Conservation (phyloP, 495 filamentous ascomycete species). For the Polyplosphaeria fusca region DNA sequence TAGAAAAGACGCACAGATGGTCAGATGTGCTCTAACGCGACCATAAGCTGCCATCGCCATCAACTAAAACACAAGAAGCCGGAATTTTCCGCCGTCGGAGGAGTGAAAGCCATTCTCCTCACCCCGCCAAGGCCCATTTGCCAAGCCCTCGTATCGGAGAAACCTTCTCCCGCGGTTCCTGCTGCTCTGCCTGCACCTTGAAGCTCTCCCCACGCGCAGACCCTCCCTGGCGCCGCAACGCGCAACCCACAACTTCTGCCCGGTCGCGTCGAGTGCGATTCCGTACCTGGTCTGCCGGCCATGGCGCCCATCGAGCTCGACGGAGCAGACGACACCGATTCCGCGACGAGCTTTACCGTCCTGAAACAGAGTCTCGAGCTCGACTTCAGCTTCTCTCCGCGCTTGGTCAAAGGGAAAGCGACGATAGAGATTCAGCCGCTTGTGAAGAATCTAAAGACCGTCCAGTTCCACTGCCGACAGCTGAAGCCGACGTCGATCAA, state of each 20-base stretch:
- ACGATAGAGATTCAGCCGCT: constrained; percentile 75
- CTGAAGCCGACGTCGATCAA: constrained; percentile 66
- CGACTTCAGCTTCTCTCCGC: constrained; percentile 77
- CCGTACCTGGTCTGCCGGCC: constrained; percentile 5
- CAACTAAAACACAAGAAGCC: too few species aligned
- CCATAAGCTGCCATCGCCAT: too few species aligned
- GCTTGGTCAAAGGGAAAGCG: constrained; percentile 72
- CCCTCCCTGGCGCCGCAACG: background rate
- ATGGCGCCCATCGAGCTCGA: constrained; percentile 15
- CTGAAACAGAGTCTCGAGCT: constrained; percentile 82
- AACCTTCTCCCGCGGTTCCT: background rate
- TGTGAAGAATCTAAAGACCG: constrained; percentile 59
- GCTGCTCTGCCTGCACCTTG: too few species aligned
- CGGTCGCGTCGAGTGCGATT: too few species aligned
- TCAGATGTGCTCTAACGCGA: too few species aligned
- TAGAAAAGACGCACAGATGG: too few species aligned
- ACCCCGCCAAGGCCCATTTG: too few species aligned
- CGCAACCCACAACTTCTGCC: constrained; percentile 4
- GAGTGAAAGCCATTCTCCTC: too few species aligned
- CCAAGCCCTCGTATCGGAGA: too few species aligned
- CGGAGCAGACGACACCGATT: background rate
- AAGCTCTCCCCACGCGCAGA: background rate
- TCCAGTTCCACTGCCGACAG: constrained; percentile 83
- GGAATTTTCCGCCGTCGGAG: too few species aligned
- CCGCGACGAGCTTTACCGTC: constrained; percentile 50